Evolutionary conservation across 331 rosid species (phyloP).

Genomic region (Telfairia occidentalis): DNA sequence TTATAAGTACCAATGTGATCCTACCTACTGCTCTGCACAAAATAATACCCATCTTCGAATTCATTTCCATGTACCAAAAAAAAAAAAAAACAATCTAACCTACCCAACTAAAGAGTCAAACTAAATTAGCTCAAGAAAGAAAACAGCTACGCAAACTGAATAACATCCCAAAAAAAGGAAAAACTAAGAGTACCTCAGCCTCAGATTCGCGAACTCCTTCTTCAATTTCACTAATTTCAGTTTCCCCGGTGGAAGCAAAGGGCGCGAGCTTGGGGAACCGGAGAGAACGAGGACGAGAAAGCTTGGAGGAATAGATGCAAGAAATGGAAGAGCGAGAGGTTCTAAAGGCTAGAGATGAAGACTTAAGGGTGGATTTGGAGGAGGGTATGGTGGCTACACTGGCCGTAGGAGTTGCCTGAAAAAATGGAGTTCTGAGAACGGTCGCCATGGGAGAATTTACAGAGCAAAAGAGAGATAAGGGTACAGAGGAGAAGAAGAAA

Average conservation of each 20-base stretch:
- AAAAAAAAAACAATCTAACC: background rate
- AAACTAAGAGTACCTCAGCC: constrained; percentile 18
- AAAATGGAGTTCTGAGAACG: constrained; percentile 20
- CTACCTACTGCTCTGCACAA: background rate
- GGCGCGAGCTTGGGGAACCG: constrained; percentile 23
- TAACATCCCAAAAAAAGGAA: background rate
- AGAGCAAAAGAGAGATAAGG: constrained; percentile 14
- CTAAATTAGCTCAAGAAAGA: background rate
- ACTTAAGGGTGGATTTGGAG: constrained; percentile 2
- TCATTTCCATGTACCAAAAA: background rate
- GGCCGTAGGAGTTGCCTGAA: constrained; percentile 17
- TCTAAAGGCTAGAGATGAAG: constrained; percentile 16
- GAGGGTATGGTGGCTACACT: background rate
- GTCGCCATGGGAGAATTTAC: constrained; percentile 19
- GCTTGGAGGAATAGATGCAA: constrained; percentile 4
- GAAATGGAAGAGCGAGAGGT: constrained; percentile 5
- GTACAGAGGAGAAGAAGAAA: background rate
- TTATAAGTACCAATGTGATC: background rate
- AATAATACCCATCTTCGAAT: background rate
- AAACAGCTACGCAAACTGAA: background rate
- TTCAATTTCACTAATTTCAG: constrained; percentile 22
- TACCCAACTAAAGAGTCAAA: background rate
- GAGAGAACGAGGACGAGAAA: constrained; percentile 17
- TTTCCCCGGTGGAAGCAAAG: constrained; percentile 26
- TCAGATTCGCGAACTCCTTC: constrained; percentile 27